Percentiles rank a stretch among this genome's conserved stretches.
These are phyloP conservation scores for Nannochloropsis oceanica DNA, from an alignment of 108 stramenopile genomes.

Conservation along the genomic window DNA sequence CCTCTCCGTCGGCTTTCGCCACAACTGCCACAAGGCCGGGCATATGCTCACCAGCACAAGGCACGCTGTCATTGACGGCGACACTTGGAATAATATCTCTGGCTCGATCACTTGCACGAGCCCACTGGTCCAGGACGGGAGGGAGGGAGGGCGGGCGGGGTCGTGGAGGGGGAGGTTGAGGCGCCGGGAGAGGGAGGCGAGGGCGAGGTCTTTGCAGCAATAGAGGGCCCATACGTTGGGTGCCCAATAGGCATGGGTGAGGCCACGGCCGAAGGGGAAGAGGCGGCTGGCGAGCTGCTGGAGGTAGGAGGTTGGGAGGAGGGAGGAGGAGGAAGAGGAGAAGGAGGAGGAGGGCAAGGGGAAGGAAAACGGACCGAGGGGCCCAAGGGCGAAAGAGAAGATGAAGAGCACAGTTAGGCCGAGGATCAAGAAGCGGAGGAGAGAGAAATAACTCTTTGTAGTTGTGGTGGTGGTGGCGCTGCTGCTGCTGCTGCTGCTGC, in stretches of 20 bases:
- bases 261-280: conserved; percentile 87
- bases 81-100: not conserved
- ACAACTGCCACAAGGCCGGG: not conserved
- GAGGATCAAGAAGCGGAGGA: conserved; percentile 42
- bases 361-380: not conserved
- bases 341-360: not conserved
- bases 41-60: not conserved
- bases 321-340: not conserved
- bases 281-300: conserved; percentile 60
- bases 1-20: not conserved
- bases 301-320: conserved; percentile 14
- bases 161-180: not conserved
- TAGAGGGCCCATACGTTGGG: conserved; percentile 91
- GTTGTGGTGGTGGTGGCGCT: not conserved
- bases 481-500: not conserved
- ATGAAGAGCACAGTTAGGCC: conserved; percentile 42
- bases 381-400: conserved; percentile 32
- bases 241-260: conserved; percentile 95
- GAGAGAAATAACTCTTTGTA: conserved; percentile 24
- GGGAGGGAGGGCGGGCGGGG: not conserved
- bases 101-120: not conserved
- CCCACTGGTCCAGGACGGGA: not conserved
- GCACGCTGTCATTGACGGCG: conserved; percentile 38
- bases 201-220: not conserved
- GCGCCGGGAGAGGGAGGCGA: not conserved